phyloP scores from a whole-genome alignment of 2,329 filamentous ascomycete genomes.

The Penicillium olsonii region DNA sequence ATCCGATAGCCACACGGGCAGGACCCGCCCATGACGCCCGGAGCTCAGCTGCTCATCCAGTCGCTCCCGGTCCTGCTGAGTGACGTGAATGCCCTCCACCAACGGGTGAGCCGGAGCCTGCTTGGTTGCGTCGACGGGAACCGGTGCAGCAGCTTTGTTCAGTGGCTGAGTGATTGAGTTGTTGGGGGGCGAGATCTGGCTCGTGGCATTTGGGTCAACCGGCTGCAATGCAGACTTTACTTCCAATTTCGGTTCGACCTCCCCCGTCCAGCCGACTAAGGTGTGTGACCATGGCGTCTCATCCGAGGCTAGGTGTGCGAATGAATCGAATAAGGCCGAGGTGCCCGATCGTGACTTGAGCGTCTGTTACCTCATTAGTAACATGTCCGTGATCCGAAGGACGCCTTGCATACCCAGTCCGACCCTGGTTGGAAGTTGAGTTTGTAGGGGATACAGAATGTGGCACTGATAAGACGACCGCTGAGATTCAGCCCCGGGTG shows the following conservation, averaged over 20 bases:
- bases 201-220: conserved; percentile 27
- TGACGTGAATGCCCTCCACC: conserved; percentile 70
- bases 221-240: conserved; percentile 32
- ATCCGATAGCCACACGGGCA: conserved; percentile 88
- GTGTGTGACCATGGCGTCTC: conserved; percentile 87
- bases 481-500: conserved; percentile 61
- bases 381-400: neutral
- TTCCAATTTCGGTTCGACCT: conserved; percentile 61
- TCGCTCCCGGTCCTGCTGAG: conserved; percentile 66
- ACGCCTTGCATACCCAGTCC: conserved; percentile 54
- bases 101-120: conserved; percentile 60
- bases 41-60: conserved; percentile 74
- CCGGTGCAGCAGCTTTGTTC: conserved; percentile 76
- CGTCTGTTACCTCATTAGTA: conserved; percentile 53
- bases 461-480: conserved; percentile 64
- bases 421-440: conserved; percentile 54
- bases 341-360: conserved; percentile 78
- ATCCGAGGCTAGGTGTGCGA: conserved; percentile 82
- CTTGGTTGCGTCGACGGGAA: conserved; percentile 67
- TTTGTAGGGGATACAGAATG: conserved; percentile 65
- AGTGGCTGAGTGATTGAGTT: conserved; percentile 46
- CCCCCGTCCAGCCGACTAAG: conserved; percentile 92
- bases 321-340: conserved; percentile 89
- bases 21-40: conserved; percentile 73
- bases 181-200: conserved; percentile 34